Conservation (phyloP, 1,284 basidiomycete species). For the Leccinum pallidistipes region DNA sequence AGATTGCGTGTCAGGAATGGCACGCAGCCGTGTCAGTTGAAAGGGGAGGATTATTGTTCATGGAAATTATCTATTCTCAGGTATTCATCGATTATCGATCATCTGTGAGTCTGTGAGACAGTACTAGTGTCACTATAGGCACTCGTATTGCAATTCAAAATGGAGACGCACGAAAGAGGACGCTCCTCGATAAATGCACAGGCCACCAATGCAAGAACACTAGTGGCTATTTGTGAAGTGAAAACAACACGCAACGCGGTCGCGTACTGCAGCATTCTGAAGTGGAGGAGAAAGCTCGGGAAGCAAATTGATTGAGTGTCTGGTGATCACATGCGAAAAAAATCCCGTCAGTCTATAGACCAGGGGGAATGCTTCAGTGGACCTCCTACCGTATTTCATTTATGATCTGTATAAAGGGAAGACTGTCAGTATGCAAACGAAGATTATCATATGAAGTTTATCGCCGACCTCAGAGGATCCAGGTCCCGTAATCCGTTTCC, state of each 20-base stretch:
- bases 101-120: background rate
- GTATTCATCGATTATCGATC: no score
- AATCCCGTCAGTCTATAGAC: conserved; percentile 15
- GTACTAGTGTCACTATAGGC: background rate
- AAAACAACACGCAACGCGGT: conserved; percentile 85
- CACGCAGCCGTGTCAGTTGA: no score
- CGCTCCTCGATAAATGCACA: conserved; percentile 78
- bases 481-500: conserved; percentile 70
- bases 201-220: conserved; percentile 58
- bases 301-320: conserved; percentile 85
- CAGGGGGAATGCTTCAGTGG: conserved; percentile 11
- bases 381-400: conserved; percentile 29
- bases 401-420: conserved; percentile 45
- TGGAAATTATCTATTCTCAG: no score
- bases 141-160: background rate
- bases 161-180: conserved; percentile 53
- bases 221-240: conserved; percentile 68
- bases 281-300: conserved; percentile 62
- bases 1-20: no score
- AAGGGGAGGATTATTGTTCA: background rate
- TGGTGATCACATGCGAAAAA: conserved; percentile 32
- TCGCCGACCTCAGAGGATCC: conserved; percentile 64
- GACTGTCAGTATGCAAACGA: conserved; percentile 14
- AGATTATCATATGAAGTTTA: conserved; percentile 20
- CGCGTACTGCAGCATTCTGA: conserved; percentile 69